Percentiles rank a stretch among this genome's conserved stretches.
These are phyloP conservation scores for Microdochium bolleyi DNA, from an alignment of 2,329 filamentous ascomycete species.

Conservation along the genomic window DNA sequence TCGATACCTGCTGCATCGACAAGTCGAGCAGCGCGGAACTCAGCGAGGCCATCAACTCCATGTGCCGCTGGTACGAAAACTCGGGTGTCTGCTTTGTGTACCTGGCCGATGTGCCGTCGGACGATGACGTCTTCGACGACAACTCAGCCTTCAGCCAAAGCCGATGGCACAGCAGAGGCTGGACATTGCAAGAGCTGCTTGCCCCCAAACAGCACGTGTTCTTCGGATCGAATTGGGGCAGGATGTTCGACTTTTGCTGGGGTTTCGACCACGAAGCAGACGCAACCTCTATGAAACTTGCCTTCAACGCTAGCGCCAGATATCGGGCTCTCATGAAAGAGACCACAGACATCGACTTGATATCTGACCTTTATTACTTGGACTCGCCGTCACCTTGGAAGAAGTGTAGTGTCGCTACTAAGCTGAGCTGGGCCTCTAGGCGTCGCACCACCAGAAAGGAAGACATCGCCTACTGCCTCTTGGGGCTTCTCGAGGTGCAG, in stretches of 20 bases:
- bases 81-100: not conserved
- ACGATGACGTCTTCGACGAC: not conserved
- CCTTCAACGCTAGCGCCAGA: not conserved
- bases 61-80: not conserved
- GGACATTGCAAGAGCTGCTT: constrained; percentile 2
- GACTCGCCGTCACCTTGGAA: not conserved
- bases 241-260: not conserved
- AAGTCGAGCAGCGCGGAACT: not conserved
- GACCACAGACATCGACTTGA: not conserved
- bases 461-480: constrained; percentile 11
- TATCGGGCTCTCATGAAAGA: not conserved
- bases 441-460: constrained; percentile 7
- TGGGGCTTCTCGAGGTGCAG: constrained; percentile 13
- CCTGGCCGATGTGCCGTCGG: not conserved
- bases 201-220: not conserved
- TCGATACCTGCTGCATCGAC: constrained; percentile 7
- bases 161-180: constrained; percentile 1
- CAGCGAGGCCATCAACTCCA: not conserved
- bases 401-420: constrained; percentile 3
- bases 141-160: constrained; percentile 1
- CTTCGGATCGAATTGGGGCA: not conserved
- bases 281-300: no score
- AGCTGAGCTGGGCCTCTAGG: constrained; percentile 12
- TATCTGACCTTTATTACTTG: not conserved
- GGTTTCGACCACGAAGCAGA: not conserved